phyloP scores from a whole-genome alignment of 805 yeast species.

The Isabelozyma rhagii region DNA sequence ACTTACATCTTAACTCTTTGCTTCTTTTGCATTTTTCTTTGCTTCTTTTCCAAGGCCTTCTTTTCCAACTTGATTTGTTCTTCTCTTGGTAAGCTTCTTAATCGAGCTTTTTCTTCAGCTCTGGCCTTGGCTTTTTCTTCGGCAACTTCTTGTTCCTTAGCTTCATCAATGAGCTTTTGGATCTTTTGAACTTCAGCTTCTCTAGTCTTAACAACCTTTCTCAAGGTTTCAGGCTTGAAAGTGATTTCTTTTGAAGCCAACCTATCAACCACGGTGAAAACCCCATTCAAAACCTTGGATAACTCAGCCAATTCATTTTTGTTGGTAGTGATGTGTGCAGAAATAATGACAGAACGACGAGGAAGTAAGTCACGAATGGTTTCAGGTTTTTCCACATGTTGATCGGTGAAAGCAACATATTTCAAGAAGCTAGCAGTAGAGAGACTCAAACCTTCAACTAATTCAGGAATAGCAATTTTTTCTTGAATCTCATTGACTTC shows the following conservation, averaged over 20 bases:
- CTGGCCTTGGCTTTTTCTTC: conserved; percentile 69
- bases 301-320: conserved; percentile 49
- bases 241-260: conserved; percentile 47
- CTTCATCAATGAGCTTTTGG: conserved; percentile 62
- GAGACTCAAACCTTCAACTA: conserved; percentile 36
- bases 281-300: conserved; percentile 48
- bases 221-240: conserved; percentile 71
- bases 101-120: conserved; percentile 58
- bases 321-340: conserved; percentile 50
- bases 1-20: conserved; percentile 44
- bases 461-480: conserved; percentile 49
- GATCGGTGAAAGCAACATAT: conserved; percentile 80
- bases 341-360: conserved; percentile 51
- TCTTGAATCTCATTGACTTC: conserved; percentile 83
- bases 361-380: conserved; percentile 54
- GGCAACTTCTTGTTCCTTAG: conserved; percentile 64
- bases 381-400: conserved; percentile 69
- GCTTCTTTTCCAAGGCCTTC: conserved; percentile 78
- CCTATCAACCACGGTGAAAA: conserved; percentile 58
- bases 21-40: conserved; percentile 66
- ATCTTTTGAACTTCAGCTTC: conserved; percentile 68
- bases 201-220: conserved; percentile 76
- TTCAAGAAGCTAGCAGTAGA: conserved; percentile 51
- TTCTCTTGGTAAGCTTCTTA: conserved; percentile 61
- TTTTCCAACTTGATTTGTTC: conserved; percentile 77